Percentiles rank a stretch among this genome's conserved stretches.
Evolutionary conservation across 163 green algal genomes (phyloP).

Genomic region (Chlorella variabilis): DNA sequence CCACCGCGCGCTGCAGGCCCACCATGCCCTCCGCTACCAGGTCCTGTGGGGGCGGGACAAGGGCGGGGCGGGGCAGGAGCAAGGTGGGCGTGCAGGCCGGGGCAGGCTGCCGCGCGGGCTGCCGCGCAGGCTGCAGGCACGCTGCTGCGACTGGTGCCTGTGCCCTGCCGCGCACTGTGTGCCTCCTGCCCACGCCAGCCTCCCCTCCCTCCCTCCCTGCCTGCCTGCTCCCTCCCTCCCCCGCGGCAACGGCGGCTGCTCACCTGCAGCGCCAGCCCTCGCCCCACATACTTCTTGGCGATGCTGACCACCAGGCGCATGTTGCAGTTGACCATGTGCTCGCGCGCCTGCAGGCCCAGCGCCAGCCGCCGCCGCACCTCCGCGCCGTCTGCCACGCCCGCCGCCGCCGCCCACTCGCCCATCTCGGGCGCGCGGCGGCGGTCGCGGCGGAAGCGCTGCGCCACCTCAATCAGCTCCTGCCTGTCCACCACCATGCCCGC

Average conservation of each 20-base stretch:
- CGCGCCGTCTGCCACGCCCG: not conserved
- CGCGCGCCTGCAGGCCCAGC: constrained; percentile 62
- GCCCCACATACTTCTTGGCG: constrained; percentile 79
- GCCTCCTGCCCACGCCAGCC: too few relatives aligned
- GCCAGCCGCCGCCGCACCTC: constrained; percentile 30
- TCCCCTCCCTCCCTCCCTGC: too few relatives aligned
- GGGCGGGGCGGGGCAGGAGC: not conserved
- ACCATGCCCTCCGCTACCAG: constrained; percentile 87
- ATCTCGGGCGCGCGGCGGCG: constrained; percentile 53
- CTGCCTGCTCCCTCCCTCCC: not conserved
- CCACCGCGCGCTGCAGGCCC: constrained; percentile 82
- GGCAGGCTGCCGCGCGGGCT: too few relatives aligned
- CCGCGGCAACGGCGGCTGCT: not conserved
- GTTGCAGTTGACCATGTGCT: constrained; percentile 90
- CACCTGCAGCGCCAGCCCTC: constrained; percentile 57
- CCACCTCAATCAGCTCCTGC: constrained; percentile 66
- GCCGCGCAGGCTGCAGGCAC: too few relatives aligned
- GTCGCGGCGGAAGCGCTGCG: constrained; percentile 32
- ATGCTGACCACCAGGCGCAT: constrained; percentile 92
- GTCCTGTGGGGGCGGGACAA: constrained; percentile 62
- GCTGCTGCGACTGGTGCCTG: too few relatives aligned
- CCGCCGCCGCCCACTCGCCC: constrained; percentile 62
- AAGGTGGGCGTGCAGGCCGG: not conserved
- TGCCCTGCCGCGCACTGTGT: too few relatives aligned
- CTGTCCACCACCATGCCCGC: constrained; percentile 69